A percentile compares a stretch with the other conserved stretches of the same genome.
Evolutionary conservation across 768 basidiomycete genomes (phyloP).

Genomic region (Russula lepida): DNA sequence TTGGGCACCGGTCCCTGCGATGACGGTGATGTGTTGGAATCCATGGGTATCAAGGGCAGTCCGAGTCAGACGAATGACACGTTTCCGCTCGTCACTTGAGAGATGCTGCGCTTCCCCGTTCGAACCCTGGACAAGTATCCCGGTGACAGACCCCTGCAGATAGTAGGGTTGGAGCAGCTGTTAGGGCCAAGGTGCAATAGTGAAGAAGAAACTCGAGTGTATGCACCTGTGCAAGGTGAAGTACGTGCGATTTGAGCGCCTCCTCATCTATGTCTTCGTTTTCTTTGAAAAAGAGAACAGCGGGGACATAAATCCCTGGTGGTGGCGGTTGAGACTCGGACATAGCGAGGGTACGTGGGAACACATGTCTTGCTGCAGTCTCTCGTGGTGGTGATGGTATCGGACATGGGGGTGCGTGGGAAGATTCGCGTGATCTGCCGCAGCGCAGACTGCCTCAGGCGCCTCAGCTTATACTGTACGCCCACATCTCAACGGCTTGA

Average conservation of each 20-base stretch:
- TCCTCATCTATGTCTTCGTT: conserved; percentile 63
- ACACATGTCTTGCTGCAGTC: neutral
- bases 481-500: neutral
- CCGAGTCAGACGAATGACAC: conserved; percentile 55
- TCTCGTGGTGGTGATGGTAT: too few species aligned
- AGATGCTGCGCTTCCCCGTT: conserved; percentile 74
- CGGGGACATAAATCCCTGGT: conserved; percentile 68
- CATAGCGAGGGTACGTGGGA: conserved; percentile 5
- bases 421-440: too few species aligned
- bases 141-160: conserved; percentile 60
- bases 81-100: conserved; percentile 61
- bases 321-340: conserved; percentile 39
- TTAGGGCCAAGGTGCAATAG: conserved; percentile 6
- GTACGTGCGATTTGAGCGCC: conserved; percentile 59
- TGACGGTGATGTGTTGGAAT: conserved; percentile 55
- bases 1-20: conserved; percentile 80
- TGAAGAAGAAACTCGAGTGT: neutral
- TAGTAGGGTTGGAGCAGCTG: neutral
- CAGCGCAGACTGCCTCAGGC: too few species aligned
- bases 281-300: conserved; percentile 63
- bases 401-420: too few species aligned
- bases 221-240: conserved; percentile 60
- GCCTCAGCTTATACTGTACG: neutral
- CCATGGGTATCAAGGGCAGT: conserved; percentile 66
- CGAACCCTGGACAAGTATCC: conserved; percentile 64